Base-by-base conservation (phyloP, 257 asterid species). In the Catharanthus roseus region DNA sequence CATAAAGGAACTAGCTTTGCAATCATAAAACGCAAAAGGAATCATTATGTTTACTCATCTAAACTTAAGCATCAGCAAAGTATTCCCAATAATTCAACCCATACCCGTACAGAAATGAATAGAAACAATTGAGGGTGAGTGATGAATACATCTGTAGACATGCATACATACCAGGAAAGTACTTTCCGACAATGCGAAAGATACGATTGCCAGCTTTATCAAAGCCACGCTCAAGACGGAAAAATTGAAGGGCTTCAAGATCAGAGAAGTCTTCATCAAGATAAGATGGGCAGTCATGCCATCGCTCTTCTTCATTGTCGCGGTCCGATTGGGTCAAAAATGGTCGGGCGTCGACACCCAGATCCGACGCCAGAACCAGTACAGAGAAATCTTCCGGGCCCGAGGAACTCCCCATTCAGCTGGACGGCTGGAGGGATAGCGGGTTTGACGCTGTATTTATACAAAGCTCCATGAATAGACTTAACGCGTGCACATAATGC, bases 321-420 rank as follows among this genome's bases (percentile, higher is more conserved):
- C 78, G 78, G 67, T 86, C 83, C 77, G 86, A 70, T 23, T 79
- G 82, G 60, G 86, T 50, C 69, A 93, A 56, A 64, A 93, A 89
- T 0, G 98, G 95, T 7, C 92, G 88, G 65, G 88, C 97, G 71
- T 93, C 96, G 53, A 91, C 38, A 56, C 99, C 96, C 9, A 91
- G 89, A 83, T 93, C 99, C 79, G 99, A 89, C 23, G 97, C 99
- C 77, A 93, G 72, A 5, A 91, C 99, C 80, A 93, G 38, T 74
- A 93, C 97, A 18, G 99, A 88, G 80, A 93, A 91, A 23, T 88
- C 87, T 0, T 86, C 90, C 64, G 91, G 50, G 6, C 89, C 31
- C 51, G 93, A 70, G 57, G 93, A 70, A 65, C 72, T 47, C 60
- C 61, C 45, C 72, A 67, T 67, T 29, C 67, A 61, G 44, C 23